phyloP scores from a whole-genome alignment of 2,329 filamentous ascomycete genomes.

The Helotiales sp. region DNA sequence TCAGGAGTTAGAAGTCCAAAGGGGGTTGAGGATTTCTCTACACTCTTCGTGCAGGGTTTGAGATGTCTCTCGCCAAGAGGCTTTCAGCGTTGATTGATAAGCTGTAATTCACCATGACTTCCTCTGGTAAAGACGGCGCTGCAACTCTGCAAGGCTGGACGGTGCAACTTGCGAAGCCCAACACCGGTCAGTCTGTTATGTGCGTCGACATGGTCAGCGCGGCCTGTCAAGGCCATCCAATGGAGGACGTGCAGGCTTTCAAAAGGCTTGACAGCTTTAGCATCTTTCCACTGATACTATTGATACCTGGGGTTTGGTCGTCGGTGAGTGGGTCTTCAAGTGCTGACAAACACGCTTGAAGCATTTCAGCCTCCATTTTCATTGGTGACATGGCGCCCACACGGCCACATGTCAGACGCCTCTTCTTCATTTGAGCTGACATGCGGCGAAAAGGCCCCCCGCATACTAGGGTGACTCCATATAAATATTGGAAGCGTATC shows the following conservation, averaged over 20 bases:
- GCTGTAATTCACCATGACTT: not conserved
- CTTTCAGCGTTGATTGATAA: not conserved
- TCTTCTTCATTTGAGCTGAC: not conserved
- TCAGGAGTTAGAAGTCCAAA: not conserved
- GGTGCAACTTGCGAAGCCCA: not conserved
- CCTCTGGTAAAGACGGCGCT: not conserved
- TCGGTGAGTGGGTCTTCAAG: not conserved
- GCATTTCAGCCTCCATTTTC: conserved; percentile 6
- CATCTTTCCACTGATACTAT: no score
- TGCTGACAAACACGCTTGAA: not conserved
- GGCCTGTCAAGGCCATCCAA: no score
- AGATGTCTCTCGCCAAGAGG: not conserved
- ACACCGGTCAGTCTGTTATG: not conserved
- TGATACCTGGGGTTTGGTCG: not conserved
- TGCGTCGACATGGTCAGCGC: no score
- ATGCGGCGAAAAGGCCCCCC: no score
- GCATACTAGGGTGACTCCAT: no score
- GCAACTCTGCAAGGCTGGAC: not conserved
- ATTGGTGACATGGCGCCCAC: conserved; percentile 7
- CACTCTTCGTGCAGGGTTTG: not conserved
- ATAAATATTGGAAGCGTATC: no score
- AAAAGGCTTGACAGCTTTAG: no score
- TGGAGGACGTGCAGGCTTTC: no score
- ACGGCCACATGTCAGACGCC: not conserved
- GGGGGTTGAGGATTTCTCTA: not conserved